Conservation (phyloP, 768 basidiomycete genomes). For the Sarcomyxa edulis region DNA sequence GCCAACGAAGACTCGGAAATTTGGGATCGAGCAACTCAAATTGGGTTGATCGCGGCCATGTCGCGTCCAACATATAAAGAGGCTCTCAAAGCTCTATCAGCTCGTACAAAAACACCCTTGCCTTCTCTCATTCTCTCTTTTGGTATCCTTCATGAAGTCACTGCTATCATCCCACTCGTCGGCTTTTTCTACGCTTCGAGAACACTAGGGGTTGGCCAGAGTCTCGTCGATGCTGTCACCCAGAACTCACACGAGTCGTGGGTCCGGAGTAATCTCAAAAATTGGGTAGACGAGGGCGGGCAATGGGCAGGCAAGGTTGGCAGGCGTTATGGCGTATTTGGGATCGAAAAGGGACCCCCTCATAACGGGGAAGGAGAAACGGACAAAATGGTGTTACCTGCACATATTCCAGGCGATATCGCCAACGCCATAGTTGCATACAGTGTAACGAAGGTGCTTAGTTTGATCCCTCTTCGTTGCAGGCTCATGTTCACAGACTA, state of each 20-base stretch:
- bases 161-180: conserved; percentile 72
- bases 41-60: conserved; percentile 24
- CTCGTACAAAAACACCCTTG: conserved; percentile 68
- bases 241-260: conserved; percentile 21
- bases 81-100: conserved; percentile 54
- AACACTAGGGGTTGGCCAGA: conserved; percentile 63
- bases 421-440: conserved; percentile 84
- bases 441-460: conserved; percentile 63
- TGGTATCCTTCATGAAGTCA: conserved; percentile 79
- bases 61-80: conserved; percentile 48
- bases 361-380: conserved; percentile 13
- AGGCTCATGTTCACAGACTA: not conserved
- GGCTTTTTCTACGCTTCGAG: conserved; percentile 69
- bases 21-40: conserved; percentile 11
- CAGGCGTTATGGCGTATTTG: conserved; percentile 74
- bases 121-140: conserved; percentile 78
- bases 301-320: conserved; percentile 67
- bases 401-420: conserved; percentile 63
- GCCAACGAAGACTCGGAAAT: conserved; percentile 4
- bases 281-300: conserved; percentile 79
- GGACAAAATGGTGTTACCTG: conserved; percentile 21
- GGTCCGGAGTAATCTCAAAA: conserved; percentile 36
- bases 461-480: not conserved
- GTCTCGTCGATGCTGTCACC: conserved; percentile 35
- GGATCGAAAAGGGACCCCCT: conserved; percentile 52